These are phyloP conservation scores for Fabrea salina DNA, from an alignment of 169 alveolate species.

Conservation along the genomic window DNA sequence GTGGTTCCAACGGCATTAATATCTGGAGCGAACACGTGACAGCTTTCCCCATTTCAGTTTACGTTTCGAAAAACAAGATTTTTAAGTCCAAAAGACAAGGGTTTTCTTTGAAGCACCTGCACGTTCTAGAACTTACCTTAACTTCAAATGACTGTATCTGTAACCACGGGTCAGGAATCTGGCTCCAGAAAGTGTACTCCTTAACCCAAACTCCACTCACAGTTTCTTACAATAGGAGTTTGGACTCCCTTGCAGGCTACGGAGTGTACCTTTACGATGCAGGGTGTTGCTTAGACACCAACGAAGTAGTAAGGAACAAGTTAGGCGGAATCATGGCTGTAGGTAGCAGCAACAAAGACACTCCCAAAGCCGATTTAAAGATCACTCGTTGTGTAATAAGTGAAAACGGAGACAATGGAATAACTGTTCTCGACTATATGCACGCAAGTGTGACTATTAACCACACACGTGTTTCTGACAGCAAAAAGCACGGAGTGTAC, in stretches of 20 bases:
- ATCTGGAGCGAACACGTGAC: constrained; percentile 8
- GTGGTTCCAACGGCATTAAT: constrained; percentile 22
- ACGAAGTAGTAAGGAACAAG: constrained; percentile 12
- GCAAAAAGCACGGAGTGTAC: constrained; percentile 10
- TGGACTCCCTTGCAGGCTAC: constrained; percentile 12
- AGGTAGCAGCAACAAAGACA: not conserved
- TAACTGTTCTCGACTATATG: constrained; percentile 9
- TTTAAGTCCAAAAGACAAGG: constrained; percentile 23
- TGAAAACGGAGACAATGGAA: constrained; percentile 29
- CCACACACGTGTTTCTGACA: constrained; percentile 5
- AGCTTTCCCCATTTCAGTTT: not conserved
- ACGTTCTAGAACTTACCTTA: not conserved
- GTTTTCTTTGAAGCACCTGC: constrained; percentile 14
- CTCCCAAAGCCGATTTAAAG: not conserved
- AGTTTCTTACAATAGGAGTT: not conserved
- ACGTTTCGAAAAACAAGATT: not conserved
- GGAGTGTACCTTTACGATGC: constrained; percentile 35
- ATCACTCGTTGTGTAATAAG: constrained; percentile 12
- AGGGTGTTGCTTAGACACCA: constrained; percentile 7
- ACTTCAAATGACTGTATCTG: not conserved
- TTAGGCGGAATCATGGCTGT: constrained; percentile 33
- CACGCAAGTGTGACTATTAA: not conserved
- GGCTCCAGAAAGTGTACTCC: constrained; percentile 25
- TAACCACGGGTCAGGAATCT: constrained; percentile 16
- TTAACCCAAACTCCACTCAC: not conserved